Evolutionary conservation across 2,329 filamentous ascomycete species (phyloP), one percentile per base, ranked within the genome.

Genomic region (Venturia asperata): DNA sequence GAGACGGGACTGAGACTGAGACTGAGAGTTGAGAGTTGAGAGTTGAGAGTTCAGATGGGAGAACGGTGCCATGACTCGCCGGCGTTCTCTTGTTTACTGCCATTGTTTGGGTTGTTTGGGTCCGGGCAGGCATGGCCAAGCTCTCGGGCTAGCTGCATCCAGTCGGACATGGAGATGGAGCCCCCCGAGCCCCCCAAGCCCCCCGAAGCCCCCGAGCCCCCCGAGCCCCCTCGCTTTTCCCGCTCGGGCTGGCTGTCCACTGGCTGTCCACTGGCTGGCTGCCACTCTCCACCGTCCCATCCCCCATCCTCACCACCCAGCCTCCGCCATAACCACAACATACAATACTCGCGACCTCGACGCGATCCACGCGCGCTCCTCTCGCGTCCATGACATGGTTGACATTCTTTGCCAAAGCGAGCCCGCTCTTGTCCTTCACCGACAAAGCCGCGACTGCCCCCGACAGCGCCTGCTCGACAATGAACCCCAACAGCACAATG

Each of bases 391-490:
- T 67, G 63, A 64, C 63, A 67, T 65, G 47, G 61, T 34, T 61
- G 17, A 63, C 62, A 52, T 15, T 47, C 7, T 10, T 15, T 15
- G 10, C 15, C 15, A 58, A 58, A n/a, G 21, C 47, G 9, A n/a
- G 64, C 66, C 52, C 49, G 58, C 52, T 21, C 6, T 37, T 58
- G 52, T 65, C 64, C 47, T 45, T 61, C 56, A 43, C 39, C 42
- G 60, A 30, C 64, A 49, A 64, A 67, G 66, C 67, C 69, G 71
- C 70, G 66, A 77, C 77, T 75, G 70, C 69, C 61, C 69, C 68
- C 61, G 68, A 70, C 64, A 70, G 67, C 66, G 67, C 70, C 52
- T 77, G 75, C 72, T 78, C 77, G 58, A 72, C 74, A 56, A 58
- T 34, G 27, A 37, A 21, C 6, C 27, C 30, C 27, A 58, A 5